Percentiles rank a stretch among this genome's conserved stretches.
Conservation (phyloP, 2,329 filamentous ascomycete species). For the Ophiostoma sp. region DNA sequence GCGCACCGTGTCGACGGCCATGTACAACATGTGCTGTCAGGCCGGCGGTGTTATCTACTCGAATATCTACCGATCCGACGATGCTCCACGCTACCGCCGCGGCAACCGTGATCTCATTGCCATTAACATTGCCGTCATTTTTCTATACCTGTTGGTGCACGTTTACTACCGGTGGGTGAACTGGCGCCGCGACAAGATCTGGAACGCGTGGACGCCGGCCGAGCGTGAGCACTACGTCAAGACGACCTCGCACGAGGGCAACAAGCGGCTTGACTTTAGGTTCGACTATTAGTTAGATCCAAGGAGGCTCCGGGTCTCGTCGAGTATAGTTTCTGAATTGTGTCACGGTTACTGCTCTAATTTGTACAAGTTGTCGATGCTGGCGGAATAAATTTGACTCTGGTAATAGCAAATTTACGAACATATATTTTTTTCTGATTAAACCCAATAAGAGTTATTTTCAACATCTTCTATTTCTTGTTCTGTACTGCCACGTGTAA, state of each 20-base stretch:
- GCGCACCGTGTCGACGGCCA: conserved; percentile 55
- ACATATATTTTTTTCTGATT: too few species aligned
- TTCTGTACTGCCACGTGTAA: too few species aligned
- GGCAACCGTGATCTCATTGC: conserved; percentile 53
- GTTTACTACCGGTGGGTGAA: conserved; percentile 35
- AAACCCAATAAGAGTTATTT: too few species aligned
- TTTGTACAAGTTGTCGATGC: too few species aligned
- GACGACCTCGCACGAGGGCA: conserved; percentile 31
- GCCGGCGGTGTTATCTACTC: conserved; percentile 38
- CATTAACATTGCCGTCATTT: conserved; percentile 35
- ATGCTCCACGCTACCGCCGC: conserved; percentile 44
- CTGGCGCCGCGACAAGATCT: conserved; percentile 11
- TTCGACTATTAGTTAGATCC: conserved; percentile 29
- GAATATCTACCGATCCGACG: conserved; percentile 39
- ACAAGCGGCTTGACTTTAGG: conserved; percentile 33
- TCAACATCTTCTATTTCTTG: too few species aligned
- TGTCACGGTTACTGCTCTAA: too few species aligned
- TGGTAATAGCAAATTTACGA: too few species aligned
- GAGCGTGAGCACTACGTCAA: conserved; percentile 31
- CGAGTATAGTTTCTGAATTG: too few species aligned
- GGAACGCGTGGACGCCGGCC: conserved; percentile 31
- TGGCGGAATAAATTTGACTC: too few species aligned
- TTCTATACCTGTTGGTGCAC: conserved; percentile 32
- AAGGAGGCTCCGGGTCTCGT: too few species aligned
- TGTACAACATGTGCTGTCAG: conserved; percentile 55